Percentiles rank a stretch among this genome's conserved stretches.
These are phyloP conservation scores for Coniochaeta prunicola DNA, from an alignment of 2,329 filamentous ascomycete species.

Conservation along the genomic window DNA sequence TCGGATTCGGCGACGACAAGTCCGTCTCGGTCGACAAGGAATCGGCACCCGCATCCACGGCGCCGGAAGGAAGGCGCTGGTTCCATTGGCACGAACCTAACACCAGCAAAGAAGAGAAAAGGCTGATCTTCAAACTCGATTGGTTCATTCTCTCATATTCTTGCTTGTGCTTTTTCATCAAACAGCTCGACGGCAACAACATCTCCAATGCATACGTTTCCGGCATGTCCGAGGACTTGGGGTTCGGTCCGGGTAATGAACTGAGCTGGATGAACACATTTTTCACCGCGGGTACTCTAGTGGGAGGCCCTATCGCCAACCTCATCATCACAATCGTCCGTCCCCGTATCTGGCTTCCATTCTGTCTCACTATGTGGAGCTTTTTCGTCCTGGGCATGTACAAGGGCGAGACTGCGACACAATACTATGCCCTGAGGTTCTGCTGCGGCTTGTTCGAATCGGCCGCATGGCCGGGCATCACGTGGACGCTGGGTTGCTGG, in stretches of 20 bases:
- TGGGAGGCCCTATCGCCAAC: conserved; percentile 35
- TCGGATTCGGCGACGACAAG: neutral
- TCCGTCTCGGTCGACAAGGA: neutral
- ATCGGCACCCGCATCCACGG: neutral
- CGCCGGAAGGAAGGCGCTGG: conserved; percentile 12
- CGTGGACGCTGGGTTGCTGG: conserved; percentile 49
- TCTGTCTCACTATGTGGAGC: conserved; percentile 28
- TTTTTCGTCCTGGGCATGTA: conserved; percentile 32
- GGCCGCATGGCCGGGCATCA: conserved; percentile 46
- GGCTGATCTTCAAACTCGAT: conserved; percentile 41
- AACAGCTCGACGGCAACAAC: conserved; percentile 36
- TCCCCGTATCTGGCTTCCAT: conserved; percentile 32
- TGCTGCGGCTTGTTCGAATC: conserved; percentile 48
- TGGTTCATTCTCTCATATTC: conserved; percentile 33
- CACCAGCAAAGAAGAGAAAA: conserved; percentile 32
- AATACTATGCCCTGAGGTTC: conserved; percentile 42
- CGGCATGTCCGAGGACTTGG: conserved; percentile 38
- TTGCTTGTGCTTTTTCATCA: conserved; percentile 40
- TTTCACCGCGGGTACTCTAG: conserved; percentile 38
- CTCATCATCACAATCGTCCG: conserved; percentile 34
- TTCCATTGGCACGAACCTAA: conserved; percentile 35
- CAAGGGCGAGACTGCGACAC: conserved; percentile 25
- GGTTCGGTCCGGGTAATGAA: conserved; percentile 31
- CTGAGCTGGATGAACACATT: conserved; percentile 38
- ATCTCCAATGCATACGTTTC: conserved; percentile 41